A percentile compares a stretch with the other conserved stretches of the same genome.
These are phyloP conservation scores for Fusarium coicis DNA, from an alignment of 2,329 filamentous ascomycete species.

Conservation along the genomic window DNA sequence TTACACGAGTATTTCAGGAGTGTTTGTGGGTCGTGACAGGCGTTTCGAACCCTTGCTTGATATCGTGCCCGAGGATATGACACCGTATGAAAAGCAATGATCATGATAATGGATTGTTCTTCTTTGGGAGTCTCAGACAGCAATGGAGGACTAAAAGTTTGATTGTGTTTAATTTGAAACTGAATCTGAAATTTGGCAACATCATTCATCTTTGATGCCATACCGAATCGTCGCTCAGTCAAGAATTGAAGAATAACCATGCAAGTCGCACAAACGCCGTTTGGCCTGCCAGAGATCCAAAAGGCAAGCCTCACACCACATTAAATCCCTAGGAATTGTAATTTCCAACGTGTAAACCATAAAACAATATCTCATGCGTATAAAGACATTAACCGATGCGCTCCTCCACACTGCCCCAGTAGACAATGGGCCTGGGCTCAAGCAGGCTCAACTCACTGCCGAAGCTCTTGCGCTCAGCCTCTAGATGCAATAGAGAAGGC, in stretches of 20 bases:
- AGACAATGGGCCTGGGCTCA: constrained; percentile 71
- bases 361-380: background rate
- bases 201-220: constrained; percentile 15
- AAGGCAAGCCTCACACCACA: constrained; percentile 22
- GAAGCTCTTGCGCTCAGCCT: constrained; percentile 66
- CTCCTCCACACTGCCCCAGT: constrained; percentile 72
- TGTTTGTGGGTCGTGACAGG: constrained; percentile 17
- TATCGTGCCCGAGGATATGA: background rate
- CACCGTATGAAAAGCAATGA: background rate
- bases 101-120: constrained; percentile 10
- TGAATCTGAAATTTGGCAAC: constrained; percentile 19
- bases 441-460: constrained; percentile 65
- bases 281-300: constrained; percentile 15
- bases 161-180: background rate
- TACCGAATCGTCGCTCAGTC: background rate
- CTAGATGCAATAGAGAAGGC: constrained; percentile 65
- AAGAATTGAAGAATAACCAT: constrained; percentile 24
- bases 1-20: constrained; percentile 29
- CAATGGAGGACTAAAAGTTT: background rate
- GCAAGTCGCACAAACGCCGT: constrained; percentile 20
- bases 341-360: constrained; percentile 6
- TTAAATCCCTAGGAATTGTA: constrained; percentile 6
- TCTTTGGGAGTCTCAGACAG: background rate
- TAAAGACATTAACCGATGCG: constrained; percentile 56
- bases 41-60: constrained; percentile 25